Evolutionary conservation across 345 rosid species (phyloP).

Genomic region (Kandelia obovata): DNA sequence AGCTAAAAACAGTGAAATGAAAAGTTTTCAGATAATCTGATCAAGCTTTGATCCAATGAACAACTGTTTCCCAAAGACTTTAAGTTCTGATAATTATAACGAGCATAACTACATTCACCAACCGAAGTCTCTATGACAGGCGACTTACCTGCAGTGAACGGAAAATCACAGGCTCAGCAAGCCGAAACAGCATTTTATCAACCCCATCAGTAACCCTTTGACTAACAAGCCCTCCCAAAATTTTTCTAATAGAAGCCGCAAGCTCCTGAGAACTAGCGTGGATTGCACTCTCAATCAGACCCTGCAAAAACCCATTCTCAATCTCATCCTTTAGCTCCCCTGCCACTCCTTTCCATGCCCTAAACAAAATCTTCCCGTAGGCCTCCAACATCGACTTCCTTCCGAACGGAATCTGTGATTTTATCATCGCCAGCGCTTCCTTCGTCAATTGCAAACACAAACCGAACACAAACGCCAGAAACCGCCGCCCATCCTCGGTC

Average conservation of each 20-base stretch:
- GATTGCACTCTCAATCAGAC: slow-evolving; percentile 68
- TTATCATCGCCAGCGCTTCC: slow-evolving; percentile 75
- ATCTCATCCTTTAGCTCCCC: slow-evolving; percentile 59
- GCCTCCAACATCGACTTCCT: slow-evolving; percentile 89
- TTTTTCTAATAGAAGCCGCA: slow-evolving; percentile 72
- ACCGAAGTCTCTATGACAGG: not conserved
- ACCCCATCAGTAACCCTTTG: slow-evolving; percentile 74
- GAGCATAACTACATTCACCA: not conserved
- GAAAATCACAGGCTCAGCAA: slow-evolving; percentile 84
- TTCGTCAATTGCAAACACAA: slow-evolving; percentile 70
- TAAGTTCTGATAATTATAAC: not conserved
- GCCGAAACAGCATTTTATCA: slow-evolving; percentile 75
- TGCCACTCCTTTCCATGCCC: slow-evolving; percentile 74
- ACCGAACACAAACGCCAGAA: slow-evolving; percentile 65
- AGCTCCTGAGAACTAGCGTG: slow-evolving; percentile 46
- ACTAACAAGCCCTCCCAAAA: slow-evolving; percentile 68
- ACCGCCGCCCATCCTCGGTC: slow-evolving; percentile 79
- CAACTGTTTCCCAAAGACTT: not conserved
- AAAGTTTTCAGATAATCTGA: not conserved
- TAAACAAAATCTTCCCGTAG: slow-evolving; percentile 67
- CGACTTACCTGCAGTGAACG: slow-evolving; percentile 73
- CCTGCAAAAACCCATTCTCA: slow-evolving; percentile 69
- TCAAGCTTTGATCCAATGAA: not conserved
- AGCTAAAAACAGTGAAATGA: not conserved
- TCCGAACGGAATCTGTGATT: slow-evolving; percentile 79